phyloP scores from a whole-genome alignment of 73 alveolate species.

The Durusdinium trenchii region DNA sequence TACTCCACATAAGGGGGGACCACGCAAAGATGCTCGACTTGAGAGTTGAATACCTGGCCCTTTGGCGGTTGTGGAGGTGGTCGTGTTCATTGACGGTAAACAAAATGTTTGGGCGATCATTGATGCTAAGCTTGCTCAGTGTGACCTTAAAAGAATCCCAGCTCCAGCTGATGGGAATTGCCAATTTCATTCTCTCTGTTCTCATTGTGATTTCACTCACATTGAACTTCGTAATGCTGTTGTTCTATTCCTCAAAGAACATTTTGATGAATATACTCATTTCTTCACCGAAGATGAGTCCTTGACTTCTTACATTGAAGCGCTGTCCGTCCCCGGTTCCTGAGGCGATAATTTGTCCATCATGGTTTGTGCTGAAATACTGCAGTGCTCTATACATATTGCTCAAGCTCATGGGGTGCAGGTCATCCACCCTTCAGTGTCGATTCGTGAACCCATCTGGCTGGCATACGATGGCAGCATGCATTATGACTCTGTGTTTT shows the following conservation, averaged over 20 bases:
- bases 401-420: conserved; percentile 15
- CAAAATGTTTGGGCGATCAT: neutral
- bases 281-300: neutral
- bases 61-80: neutral
- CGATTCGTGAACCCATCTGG: neutral
- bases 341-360: neutral
- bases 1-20: neutral
- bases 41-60: neutral
- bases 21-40: neutral
- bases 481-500: neutral
- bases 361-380: neutral
- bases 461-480: neutral
- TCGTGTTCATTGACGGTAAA: neutral
- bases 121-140: neutral
- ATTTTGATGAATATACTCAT: neutral
- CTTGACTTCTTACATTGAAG: neutral
- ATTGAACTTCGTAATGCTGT: neutral
- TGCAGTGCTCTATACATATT: neutral
- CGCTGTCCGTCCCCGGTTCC: neutral
- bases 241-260: neutral
- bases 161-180: neutral
- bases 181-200: neutral
- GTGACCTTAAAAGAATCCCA: neutral
- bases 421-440: neutral
- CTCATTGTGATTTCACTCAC: neutral